A percentile compares a stretch with the other conserved stretches of the same genome.
phyloP scores from a whole-genome alignment of 371 early-diverging fungal species.

The Rhizomucor miehei region DNA sequence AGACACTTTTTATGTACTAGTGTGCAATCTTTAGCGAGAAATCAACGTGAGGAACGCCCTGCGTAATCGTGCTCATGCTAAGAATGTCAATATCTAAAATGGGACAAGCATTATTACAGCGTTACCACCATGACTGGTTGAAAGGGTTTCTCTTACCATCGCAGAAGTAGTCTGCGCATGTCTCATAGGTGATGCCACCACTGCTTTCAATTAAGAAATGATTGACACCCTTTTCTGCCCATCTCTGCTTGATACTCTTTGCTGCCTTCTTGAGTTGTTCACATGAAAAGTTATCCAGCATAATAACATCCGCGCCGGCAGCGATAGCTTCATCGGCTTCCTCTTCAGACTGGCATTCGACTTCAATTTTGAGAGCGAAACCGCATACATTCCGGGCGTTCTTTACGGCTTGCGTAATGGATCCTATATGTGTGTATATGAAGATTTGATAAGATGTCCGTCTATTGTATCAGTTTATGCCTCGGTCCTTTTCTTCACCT shows the following conservation, averaged over 20 bases:
- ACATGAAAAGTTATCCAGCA: conserved; percentile 83
- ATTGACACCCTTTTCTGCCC: conserved; percentile 59
- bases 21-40: conserved; percentile 87
- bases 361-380: conserved; percentile 94
- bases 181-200: conserved; percentile 93
- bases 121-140: neutral
- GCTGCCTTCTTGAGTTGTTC: conserved; percentile 67
- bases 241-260: conserved; percentile 70
- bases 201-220: conserved; percentile 90
- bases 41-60: conserved; percentile 94
- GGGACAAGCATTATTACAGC: neutral
- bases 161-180: conserved; percentile 76
- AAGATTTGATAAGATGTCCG: too few relatives aligned
- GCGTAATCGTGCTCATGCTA: conserved; percentile 90
- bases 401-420: conserved; percentile 87
- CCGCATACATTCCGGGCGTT: conserved; percentile 83
- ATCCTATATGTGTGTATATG: conserved; percentile 60
- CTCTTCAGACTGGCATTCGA: conserved; percentile 88
- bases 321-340: conserved; percentile 97
- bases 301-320: conserved; percentile 96
- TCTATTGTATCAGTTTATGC: neutral
- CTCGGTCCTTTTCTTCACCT: conserved; percentile 29
- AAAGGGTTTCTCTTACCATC: conserved; percentile 51
- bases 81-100: conserved; percentile 84
- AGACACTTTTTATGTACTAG: neutral